Evolutionary conservation across 805 yeast species (phyloP), one percentile per base, ranked within the genome.

Genomic region (Hanseniaspora lindneri): DNA sequence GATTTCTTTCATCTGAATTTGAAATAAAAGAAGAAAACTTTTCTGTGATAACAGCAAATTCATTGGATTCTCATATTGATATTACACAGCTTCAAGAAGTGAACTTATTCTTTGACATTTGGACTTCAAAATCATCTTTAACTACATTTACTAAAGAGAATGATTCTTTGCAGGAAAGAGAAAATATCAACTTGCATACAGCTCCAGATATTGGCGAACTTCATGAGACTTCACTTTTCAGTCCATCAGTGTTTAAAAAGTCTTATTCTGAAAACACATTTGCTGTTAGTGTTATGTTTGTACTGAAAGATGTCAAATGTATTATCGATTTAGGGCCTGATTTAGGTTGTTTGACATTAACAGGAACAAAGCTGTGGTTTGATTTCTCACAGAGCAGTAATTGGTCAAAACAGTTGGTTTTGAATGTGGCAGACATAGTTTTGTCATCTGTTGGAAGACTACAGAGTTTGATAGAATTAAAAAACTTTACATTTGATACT

Each of bases 71-170:
- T 0, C 82, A 75, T 56, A 65, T 92, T 50, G 83, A 85, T 55
- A 69, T 87, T 52, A 83, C 83, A 55, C 96, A 92, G 60, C 69
- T 83, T 44, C 96, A 88, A 59, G 96, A 92, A 60, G 63, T 89
- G 49, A 80, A 83, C 46, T 63, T 88, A 24, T 92, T 92, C 64
- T 70, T 70, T 49, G 94, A 88, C 63, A 77, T 85, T 28, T 87
- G 96, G 96, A 59, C 73, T 20, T 80, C 89, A 0, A 71, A 66
- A 32, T 58, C 66, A 1, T 56, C 56, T 13, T 54, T 62, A n/a
- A 52, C 59, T 2, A 40, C 39, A 1, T 49, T 53, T 41, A 49
- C 43, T n/a, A 14, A 30, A 11, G n/a, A 14, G 6, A 17, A n/a
- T 35, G 7, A 35, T 16, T 17, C n/a, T n/a, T 30, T 30, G 34